Evolutionary conservation across 2,329 filamentous ascomycete genomes (phyloP), one percentile per base, ranked within the genome.

Genomic region (Penicillium nordicum): DNA sequence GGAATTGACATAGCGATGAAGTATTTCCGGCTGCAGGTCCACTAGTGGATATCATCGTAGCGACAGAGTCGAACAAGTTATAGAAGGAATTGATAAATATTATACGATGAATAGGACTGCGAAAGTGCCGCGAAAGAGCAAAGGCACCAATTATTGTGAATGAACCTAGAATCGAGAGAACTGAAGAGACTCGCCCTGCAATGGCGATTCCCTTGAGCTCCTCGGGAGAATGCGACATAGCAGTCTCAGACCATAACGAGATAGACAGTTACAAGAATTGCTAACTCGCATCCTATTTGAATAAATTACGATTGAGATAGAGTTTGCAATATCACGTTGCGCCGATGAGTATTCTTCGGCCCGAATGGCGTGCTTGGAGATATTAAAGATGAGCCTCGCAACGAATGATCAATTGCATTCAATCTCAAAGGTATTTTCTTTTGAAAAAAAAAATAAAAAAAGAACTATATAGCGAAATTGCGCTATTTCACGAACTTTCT

Each of bases 21-120:
- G 50, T 30, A 46, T 73, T 62, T 1, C 74, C 73, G 0, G 70
- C 71, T 7, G 53, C 56, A 2, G 72, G 73, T 10, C 74, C 74
- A 58, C 67, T 70, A 23, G 72, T 66, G 0, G 74, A 75, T 21
- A 75, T 75, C 69, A 74, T 73, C 1, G 73, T 76, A 25, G 69
- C 72, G 8, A 69, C 67, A 21, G 74, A 72, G 52, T 76, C 74
- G 52, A 74, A 65, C 9, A 69, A 51, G 43, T 74, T 75, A 62
- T 68, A 75, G 44, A 74, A 70, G 21, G 73, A 66, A 59, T 74
- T 75, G 60, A 73, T 71, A 41, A 75, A 68, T 34, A 75, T 74
- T 14, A 75, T 68, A 4, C 73, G 71, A 54, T 75, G 72, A 57
- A 74, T 75, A 9, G 73, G 73, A 49, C 72, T 75, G 9, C 72